Conservation (phyloP, 768 basidiomycete species). For the Termitomyces sp. region DNA sequence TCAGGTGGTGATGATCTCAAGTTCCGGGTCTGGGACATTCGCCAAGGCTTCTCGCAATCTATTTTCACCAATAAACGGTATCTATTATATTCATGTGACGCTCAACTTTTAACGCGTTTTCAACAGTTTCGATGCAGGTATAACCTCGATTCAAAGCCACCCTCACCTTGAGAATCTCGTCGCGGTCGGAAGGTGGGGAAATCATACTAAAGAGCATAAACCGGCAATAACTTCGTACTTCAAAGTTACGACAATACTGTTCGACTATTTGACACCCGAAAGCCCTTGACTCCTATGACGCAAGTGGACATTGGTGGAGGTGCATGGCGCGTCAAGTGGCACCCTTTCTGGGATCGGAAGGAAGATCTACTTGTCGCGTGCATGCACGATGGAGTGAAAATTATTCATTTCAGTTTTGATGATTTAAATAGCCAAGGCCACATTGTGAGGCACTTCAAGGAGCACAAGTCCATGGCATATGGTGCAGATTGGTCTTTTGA, state of each 20-base stretch:
- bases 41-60: slow-evolving; percentile 57
- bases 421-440: slow-evolving; percentile 11
- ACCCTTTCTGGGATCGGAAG: slow-evolving; percentile 65
- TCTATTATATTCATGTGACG: background rate
- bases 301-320: slow-evolving; percentile 81
- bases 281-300: slow-evolving; percentile 51
- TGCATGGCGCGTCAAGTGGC: slow-evolving; percentile 96
- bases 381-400: slow-evolving; percentile 97
- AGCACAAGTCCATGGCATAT: slow-evolving; percentile 83
- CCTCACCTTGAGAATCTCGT: slow-evolving; percentile 76
- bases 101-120: slow-evolving; percentile 1
- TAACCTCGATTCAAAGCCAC: slow-evolving; percentile 87
- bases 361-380: slow-evolving; percentile 86
- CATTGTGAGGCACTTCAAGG: slow-evolving; percentile 56
- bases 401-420: slow-evolving; percentile 56
- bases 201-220: background rate
- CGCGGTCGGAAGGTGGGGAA: slow-evolving; percentile 82
- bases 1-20: slow-evolving; percentile 90
- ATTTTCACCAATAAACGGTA: slow-evolving; percentile 73
- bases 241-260: slow-evolving; percentile 81
- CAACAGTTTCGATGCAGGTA: slow-evolving; percentile 83
- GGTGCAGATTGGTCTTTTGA: slow-evolving; percentile 86
- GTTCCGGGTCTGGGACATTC: slow-evolving; percentile 88
- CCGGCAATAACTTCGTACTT: background rate
- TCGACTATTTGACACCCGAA: slow-evolving; percentile 79